Evolutionary conservation across 768 basidiomycete species (phyloP), one percentile per base, ranked within the genome.

Genomic region (Mycena venus): DNA sequence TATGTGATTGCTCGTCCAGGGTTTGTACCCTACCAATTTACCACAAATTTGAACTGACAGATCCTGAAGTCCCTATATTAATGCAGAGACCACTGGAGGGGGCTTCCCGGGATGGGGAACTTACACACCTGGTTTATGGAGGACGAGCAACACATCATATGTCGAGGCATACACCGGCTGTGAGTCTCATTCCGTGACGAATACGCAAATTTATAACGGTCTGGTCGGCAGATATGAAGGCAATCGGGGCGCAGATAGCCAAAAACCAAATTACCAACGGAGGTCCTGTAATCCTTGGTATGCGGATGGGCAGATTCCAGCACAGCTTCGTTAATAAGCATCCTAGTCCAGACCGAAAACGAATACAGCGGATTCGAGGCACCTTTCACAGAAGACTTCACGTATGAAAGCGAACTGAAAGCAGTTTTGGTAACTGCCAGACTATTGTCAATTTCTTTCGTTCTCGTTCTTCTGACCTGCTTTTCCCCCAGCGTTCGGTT

Each of bases 21-120:
- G 89, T 88, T 78, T 66, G 79, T 72, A 27, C 60, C 55, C 23
- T 15, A 47, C 3, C 51, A 34, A 55, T 4, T 51, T 17, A 15
- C 44, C 34, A 8, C 65, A 38, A 53, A 8, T 29, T 21, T 38
- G 42, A 27, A 17, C 68, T 60, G n/a, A 19, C 34, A 15, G n/a
- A 38, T 25, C 51, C 4, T 71, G 0, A 61, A 86, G 86, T 9
- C 86, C 86, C 4, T 87, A 88, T 47, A 85, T 88, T 66, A 88
- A 89, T 73, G 88, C 85, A 1, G 89, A 90, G 77, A 86, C 85
- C 3, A 84, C 88, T 19, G 88, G 85, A 44, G 72, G 72, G 29
- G 89, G 90, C 2, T 88, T 91, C 59, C 90, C 90, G 14, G 90
- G 90, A 23, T 91, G 89, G 90, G 88, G 88, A 47, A 88, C 87